Evolutionary conservation across 1,284 basidiomycete genomes (phyloP).

Genomic region (Ceratobasidium sp.): DNA sequence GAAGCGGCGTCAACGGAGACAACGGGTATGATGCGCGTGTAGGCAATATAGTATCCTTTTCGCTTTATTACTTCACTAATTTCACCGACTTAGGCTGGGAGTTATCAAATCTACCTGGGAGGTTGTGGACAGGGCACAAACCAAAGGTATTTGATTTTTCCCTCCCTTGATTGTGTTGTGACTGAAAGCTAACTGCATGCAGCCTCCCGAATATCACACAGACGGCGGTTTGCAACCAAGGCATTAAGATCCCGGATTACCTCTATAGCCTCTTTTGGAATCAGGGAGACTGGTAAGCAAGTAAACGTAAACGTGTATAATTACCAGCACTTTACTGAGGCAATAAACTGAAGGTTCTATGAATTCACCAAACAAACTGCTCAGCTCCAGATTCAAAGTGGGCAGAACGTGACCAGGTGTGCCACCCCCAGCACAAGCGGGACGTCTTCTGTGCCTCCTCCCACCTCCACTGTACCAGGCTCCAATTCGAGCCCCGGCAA

Average conservation of each 20-base stretch:
- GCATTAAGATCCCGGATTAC: conserved; percentile 15
- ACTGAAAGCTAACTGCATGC: too few relatives aligned
- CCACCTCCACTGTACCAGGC: not conserved
- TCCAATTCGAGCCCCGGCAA: not conserved
- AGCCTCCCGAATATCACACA: conserved; percentile 18
- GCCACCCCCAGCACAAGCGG: not conserved
- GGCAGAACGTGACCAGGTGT: conserved; percentile 13
- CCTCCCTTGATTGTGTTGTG: too few relatives aligned
- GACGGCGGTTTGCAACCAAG: conserved; percentile 9
- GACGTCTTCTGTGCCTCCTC: not conserved
- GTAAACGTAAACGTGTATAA: not conserved
- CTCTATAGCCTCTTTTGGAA: conserved; percentile 9
- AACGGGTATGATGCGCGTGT: conserved; percentile 15
- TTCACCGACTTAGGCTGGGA: not conserved
- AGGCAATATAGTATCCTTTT: not conserved
- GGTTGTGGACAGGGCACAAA: not conserved
- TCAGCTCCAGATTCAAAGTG: conserved; percentile 22
- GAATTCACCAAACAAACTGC: conserved; percentile 24
- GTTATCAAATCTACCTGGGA: not conserved
- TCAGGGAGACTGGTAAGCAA: conserved; percentile 9
- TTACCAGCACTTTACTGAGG: not conserved
- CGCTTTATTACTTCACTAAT: not conserved
- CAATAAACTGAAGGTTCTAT: conserved; percentile 9
- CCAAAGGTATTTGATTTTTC: not conserved
- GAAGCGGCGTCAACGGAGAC: conserved; percentile 3